Conservation (phyloP, 2,329 filamentous ascomycete species). For the Penicillium sp. region DNA sequence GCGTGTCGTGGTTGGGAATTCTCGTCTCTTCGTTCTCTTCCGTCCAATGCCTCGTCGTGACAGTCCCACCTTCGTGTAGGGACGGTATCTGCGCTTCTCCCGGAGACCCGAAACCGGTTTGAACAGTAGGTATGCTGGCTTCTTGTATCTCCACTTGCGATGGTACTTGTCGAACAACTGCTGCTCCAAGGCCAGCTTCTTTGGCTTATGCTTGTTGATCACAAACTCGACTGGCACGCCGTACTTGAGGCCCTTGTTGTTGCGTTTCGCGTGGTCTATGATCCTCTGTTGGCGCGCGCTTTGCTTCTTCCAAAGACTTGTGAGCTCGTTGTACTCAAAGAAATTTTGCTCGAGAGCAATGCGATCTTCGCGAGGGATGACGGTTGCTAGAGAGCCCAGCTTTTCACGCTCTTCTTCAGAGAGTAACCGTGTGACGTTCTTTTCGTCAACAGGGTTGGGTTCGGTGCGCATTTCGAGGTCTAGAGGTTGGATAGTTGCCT, state of each 20-base stretch:
- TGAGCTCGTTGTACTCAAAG: background rate
- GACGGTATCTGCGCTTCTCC: background rate
- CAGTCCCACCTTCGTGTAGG: background rate
- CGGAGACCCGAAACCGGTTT: background rate
- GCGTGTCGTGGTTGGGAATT: background rate
- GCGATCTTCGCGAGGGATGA: constrained; percentile 11
- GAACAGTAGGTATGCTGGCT: background rate
- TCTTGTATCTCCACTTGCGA: background rate
- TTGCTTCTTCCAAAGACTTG: background rate
- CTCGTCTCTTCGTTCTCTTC: background rate
- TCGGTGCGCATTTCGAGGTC: background rate
- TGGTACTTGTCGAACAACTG: constrained; percentile 1
- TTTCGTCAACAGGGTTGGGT: background rate
- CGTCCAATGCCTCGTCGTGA: background rate
- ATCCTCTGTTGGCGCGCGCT: background rate
- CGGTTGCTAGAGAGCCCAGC: background rate
- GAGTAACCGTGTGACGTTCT: background rate
- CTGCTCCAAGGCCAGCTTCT: background rate
- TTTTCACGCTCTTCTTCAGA: background rate
- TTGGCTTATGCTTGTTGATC: background rate
- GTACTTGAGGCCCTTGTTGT: background rate
- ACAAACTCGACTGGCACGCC: background rate
- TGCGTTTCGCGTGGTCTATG: background rate
- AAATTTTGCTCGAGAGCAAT: constrained; percentile 5
- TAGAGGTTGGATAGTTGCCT: background rate